Evolutionary conservation across 2,329 filamentous ascomycete species (phyloP).

Genomic region (Hortaea sp.): DNA sequence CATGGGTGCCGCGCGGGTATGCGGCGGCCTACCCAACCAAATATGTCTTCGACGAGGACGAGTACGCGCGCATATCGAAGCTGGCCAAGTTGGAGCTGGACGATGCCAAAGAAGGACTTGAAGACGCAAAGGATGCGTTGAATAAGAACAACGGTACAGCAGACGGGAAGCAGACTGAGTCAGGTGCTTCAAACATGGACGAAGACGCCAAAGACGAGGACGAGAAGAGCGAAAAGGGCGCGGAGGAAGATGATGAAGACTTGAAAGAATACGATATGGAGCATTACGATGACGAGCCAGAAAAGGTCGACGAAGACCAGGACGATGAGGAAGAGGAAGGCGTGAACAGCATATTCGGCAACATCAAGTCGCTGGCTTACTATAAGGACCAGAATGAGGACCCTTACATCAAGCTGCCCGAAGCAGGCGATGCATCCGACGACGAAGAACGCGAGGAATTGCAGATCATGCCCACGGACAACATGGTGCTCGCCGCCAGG

Average conservation of each 20-base stretch:
- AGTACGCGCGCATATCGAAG: conserved; percentile 41
- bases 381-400: conserved; percentile 91
- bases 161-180: conserved; percentile 1
- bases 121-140: conserved; percentile 49
- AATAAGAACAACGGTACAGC: conserved; percentile 23
- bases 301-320: conserved; percentile 56
- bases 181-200: not conserved
- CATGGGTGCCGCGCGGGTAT: conserved; percentile 44
- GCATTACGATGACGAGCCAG: conserved; percentile 72
- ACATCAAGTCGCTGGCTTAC: conserved; percentile 85
- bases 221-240: conserved; percentile 19
- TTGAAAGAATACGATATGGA: conserved; percentile 94
- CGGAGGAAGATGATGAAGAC: conserved; percentile 55
- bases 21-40: conserved; percentile 40
- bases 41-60: conserved; percentile 42
- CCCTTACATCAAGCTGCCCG: conserved; percentile 84
- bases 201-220: conserved; percentile 14
- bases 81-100: conserved; percentile 61
- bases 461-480: conserved; percentile 86
- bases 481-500: conserved; percentile 82
- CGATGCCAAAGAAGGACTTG: conserved; percentile 79
- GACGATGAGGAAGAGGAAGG: conserved; percentile 39
- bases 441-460: conserved; percentile 89
- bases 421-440: conserved; percentile 52
- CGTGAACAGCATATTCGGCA: conserved; percentile 80